Base-by-base conservation (phyloP, 2,329 filamentous ascomycete species). In the Ophiosphaerella narmari region DNA sequence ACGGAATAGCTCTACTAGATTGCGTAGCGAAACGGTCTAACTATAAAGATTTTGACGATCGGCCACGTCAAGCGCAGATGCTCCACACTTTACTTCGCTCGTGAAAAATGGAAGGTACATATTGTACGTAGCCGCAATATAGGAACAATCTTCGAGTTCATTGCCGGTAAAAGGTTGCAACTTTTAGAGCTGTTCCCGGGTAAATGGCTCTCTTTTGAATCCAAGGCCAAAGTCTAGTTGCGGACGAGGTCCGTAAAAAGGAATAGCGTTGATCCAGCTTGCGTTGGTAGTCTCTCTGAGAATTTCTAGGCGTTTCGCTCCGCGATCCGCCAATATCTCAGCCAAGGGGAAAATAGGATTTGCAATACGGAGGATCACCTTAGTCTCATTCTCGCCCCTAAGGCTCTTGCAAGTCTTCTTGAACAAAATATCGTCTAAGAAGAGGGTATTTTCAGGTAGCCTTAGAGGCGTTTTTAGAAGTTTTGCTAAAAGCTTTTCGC, bases 81-180 rank as follows among this genome's bases (percentile, higher is more conserved):
- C 57, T 36, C 75, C 70, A 51, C 72, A 77, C 59, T 80, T 79
- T 1, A 79, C 76, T 57, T 81, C 76, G 58, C 74, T 78, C 0
- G 74, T 74, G 0, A 81, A 6, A 72, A 29, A 29, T 29, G 26
- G 26, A 29, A 29, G 26, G 26, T 29, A 29, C 26, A 29, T 29
- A 8, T 29, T 63, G 46, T 70, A 75, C 7, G 75, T 80, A 8
- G 57, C 73, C 67, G 77, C 75, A 43, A 80, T 78, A 52, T 63
- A 72, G n/a, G 72, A 80, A 44, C 60, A 59, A 46, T 75, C 67
- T 21, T 49, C 18, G n/a, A 29, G 26, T 29, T 43, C 18, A 4
- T 75, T 58, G 31, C 56, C 54, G 36, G 60, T 49, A 44, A 56
- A 60, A 40, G 58, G 58, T 36, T 53, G 42, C 13, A 62, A 48